Percentiles rank a stretch among this genome's conserved stretches.
Evolutionary conservation across 495 filamentous ascomycete genomes (phyloP).

Genomic region (Aspergillus avenaceus): DNA sequence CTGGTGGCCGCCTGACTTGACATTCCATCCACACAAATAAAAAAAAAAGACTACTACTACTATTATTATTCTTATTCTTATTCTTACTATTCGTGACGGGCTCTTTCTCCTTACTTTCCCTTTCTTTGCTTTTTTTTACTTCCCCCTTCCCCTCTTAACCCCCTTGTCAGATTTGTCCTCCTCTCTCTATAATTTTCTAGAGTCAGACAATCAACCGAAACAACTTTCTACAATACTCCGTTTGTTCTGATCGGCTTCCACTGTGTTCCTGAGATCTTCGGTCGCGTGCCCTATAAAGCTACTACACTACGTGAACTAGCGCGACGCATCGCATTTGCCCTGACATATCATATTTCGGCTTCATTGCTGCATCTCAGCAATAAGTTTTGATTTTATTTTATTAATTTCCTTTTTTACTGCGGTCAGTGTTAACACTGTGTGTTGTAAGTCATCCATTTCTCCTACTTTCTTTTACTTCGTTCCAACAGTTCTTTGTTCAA

Average conservation of each 20-base stretch:
- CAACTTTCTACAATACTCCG: background rate
- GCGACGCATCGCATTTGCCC: constrained; percentile 26
- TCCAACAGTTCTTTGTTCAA: background rate
- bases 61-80: constrained; percentile 1
- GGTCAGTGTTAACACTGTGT: constrained; percentile 4
- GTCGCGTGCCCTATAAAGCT: constrained; percentile 18
- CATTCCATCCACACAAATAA: constrained; percentile 14
- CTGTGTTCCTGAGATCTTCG: constrained; percentile 6
- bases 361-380: constrained; percentile 13
- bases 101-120: constrained; percentile 5
- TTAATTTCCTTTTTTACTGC: background rate
- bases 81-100: constrained; percentile 11
- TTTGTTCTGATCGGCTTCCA: background rate
- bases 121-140: constrained; percentile 4
- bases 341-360: constrained; percentile 9
- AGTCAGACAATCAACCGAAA: background rate
- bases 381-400: constrained; percentile 1
- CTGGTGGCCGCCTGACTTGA: constrained; percentile 14
- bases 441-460: constrained; percentile 6
- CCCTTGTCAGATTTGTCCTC: constrained; percentile 9
- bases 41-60: too few relatives aligned
- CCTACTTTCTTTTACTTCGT: constrained; percentile 1
- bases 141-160: constrained; percentile 8
- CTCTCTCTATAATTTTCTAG: constrained; percentile 1
- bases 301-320: constrained; percentile 16